These are phyloP conservation scores for Sphagnurus paluster DNA, from an alignment of 1,284 basidiomycete genomes.

Conservation along the genomic window DNA sequence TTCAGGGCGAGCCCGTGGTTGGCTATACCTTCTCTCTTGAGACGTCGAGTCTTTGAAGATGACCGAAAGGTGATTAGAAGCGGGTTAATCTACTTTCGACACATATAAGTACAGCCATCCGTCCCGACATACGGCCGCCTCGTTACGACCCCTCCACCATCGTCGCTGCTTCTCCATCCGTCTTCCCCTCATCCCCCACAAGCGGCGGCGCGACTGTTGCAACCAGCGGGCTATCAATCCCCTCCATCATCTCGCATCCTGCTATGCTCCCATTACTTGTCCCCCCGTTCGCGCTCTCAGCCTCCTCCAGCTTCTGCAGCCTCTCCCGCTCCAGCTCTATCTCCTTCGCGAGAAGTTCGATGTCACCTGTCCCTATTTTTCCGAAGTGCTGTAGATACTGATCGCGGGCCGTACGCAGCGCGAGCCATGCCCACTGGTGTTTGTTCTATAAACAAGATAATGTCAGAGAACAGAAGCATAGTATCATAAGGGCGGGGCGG, in stretches of 20 bases:
- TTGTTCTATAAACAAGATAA: constrained; percentile 52
- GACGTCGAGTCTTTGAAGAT: too few species aligned
- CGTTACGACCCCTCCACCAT: constrained; percentile 44
- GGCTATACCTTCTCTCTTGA: too few species aligned
- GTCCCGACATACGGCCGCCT: background rate
- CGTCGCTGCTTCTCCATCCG: constrained; percentile 44
- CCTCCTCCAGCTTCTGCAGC: constrained; percentile 35
- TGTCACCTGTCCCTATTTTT: constrained; percentile 79
- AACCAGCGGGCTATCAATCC: constrained; percentile 22
- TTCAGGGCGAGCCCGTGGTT: too few species aligned
- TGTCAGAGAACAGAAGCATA: constrained; percentile 8
- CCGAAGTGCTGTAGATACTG: constrained; percentile 69
- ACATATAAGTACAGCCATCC: background rate
- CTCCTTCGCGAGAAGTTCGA: constrained; percentile 61
- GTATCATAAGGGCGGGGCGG: constrained; percentile 15
- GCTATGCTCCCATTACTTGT: background rate
- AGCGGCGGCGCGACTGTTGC: constrained; percentile 12
- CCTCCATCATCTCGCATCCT: constrained; percentile 21
- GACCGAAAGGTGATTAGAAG: too few species aligned
- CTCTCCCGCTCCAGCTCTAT: constrained; percentile 53
- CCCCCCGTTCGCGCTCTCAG: background rate
- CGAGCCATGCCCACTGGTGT: constrained; percentile 74
- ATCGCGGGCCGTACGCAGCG: constrained; percentile 72
- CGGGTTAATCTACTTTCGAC: background rate
- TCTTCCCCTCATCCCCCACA: constrained; percentile 7